These are phyloP conservation scores for Saccharomycopsis sp. DNA, from an alignment of 805 yeast species.

Conservation along the genomic window DNA sequence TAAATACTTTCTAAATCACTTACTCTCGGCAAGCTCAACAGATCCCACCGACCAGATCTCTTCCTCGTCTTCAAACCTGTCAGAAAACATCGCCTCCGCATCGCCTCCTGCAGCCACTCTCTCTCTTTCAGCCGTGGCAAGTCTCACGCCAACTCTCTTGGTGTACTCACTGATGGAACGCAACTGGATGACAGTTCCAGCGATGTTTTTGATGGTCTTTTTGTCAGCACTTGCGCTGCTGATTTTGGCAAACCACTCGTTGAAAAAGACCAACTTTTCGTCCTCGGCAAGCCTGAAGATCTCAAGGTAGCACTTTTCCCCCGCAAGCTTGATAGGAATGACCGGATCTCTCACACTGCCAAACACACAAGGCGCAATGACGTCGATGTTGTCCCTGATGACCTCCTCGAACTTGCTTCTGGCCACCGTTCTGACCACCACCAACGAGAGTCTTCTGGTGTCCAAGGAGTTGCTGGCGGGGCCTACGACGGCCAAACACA, in stretches of 20 bases:
- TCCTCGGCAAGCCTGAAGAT: slow-evolving; percentile 70
- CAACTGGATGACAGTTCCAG: slow-evolving; percentile 43
- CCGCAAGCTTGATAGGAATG: slow-evolving; percentile 89
- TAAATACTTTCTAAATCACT: too few relatives aligned
- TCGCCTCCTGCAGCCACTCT: slow-evolving; percentile 88
- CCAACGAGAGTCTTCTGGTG: slow-evolving; percentile 71
- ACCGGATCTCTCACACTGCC: slow-evolving; percentile 78
- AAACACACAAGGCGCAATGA: slow-evolving; percentile 67
- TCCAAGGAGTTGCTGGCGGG: slow-evolving; percentile 64
- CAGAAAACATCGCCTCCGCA: slow-evolving; percentile 75
- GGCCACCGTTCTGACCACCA: slow-evolving; percentile 67
- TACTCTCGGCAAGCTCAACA: slow-evolving; percentile 35
- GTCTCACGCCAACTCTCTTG: slow-evolving; percentile 79
- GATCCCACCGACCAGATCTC: slow-evolving; percentile 90
- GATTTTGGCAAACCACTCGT: slow-evolving; percentile 49
- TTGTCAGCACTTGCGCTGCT: slow-evolving; percentile 28
- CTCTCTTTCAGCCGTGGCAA: slow-evolving; percentile 83
- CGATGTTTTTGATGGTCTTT: slow-evolving; percentile 34
- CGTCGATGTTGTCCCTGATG: slow-evolving; percentile 47
- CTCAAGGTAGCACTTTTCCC: slow-evolving; percentile 80
- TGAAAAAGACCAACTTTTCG: slow-evolving; percentile 44
- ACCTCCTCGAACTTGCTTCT: slow-evolving; percentile 47
- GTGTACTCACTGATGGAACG: slow-evolving; percentile 86
- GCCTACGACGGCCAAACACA: slow-evolving; percentile 41
- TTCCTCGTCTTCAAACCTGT: slow-evolving; percentile 74